Evolutionary conservation across 2,329 filamentous ascomycete genomes (phyloP), one percentile per base, ranked within the genome.

Genomic region (Hirsutella minnesotensis): DNA sequence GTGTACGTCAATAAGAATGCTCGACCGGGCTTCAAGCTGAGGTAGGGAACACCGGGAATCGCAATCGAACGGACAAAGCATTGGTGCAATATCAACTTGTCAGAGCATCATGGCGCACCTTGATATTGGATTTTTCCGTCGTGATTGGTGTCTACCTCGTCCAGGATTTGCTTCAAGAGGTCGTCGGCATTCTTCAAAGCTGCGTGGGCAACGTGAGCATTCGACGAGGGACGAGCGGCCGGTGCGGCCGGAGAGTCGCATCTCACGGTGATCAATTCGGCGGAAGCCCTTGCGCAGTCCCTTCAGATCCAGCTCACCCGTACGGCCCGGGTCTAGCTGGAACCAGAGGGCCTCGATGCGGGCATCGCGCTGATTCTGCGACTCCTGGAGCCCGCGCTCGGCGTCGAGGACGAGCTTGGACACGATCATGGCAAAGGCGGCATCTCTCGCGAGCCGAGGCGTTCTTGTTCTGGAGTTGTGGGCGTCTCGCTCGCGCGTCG

Each of bases 61-160:
- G 15, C 5, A n/a, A 19, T 19, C n/a, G 27, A 18, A 9, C 33
- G 9, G n/a, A n/a, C 19, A 4, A 3, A 15, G 33, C 22, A 10
- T 72, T 7, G 7, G 12, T 27, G 7, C 24, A 27, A 12, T 12
- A 27, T 27, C 24, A 27, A 27, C 7, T 27, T 12, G 7, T 7
- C 24, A 27, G 24, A 27, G 24, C 7, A 12, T 27, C 24, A 7
- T 7, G 12, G 24, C 24, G 24, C 24, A 92, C 87, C 87, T 66
- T 88, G 77, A 60, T 86, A 95, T 63, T 94, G 83, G 53, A 98
- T 96, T 56, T 80, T 82, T 49, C 90, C 87, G 62, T 96, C 88
- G 21, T 80, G 78, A 58, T 89, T 88, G 45, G 80, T 83, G 59
- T 98, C 92, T 49, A 95, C 88, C 47, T 82, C 76, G 50, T 75